phyloP scores from a whole-genome alignment of 202 grass and related monocot species.

The Zoysia matrella region DNA sequence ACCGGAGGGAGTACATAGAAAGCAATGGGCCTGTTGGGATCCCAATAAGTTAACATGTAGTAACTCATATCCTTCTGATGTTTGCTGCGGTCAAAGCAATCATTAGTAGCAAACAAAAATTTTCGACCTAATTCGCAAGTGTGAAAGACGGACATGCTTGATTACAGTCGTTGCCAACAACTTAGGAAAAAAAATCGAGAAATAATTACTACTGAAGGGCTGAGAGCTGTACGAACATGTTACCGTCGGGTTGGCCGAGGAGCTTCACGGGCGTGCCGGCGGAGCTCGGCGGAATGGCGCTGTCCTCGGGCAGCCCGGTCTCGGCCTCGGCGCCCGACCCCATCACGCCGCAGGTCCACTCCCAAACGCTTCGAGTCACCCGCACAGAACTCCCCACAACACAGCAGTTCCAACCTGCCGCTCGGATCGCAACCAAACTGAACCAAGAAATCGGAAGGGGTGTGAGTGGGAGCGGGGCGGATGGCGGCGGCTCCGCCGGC shows the following conservation, averaged over 20 bases:
- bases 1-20: not conserved
- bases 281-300: too few relatives aligned
- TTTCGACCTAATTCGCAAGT: not conserved
- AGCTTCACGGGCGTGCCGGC: slow-evolving; percentile 74
- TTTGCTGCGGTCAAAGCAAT: not conserved
- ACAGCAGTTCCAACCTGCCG: too few relatives aligned
- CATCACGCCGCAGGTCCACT: too few relatives aligned
- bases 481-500: too few relatives aligned
- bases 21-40: not conserved
- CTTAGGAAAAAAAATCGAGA: not conserved
- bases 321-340: too few relatives aligned
- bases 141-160: not conserved
- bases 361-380: too few relatives aligned
- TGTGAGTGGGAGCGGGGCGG: too few relatives aligned
- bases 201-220: not conserved
- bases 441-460: too few relatives aligned
- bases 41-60: not conserved
- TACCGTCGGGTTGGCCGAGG: slow-evolving; percentile 84
- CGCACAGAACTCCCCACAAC: too few relatives aligned
- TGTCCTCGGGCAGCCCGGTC: too few relatives aligned
- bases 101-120: not conserved
- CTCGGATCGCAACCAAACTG: too few relatives aligned
- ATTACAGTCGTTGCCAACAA: not conserved
- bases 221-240: slow-evolving; percentile 68
- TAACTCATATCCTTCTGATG: not conserved